Evolutionary conservation across 2,329 filamentous ascomycete genomes (phyloP).

Genomic region (Xylaria digitata): DNA sequence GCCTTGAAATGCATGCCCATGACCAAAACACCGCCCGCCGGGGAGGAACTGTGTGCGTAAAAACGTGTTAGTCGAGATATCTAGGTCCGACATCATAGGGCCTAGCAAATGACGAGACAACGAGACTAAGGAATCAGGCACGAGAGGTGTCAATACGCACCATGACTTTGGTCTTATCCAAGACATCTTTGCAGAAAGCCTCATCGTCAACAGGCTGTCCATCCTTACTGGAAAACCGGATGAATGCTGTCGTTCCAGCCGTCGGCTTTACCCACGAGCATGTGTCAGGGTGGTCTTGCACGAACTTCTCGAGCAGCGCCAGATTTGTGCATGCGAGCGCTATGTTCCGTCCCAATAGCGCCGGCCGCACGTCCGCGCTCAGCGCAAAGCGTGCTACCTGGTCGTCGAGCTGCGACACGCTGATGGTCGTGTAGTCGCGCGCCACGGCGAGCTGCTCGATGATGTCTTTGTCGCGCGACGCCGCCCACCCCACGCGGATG

Average conservation of each 20-base stretch:
- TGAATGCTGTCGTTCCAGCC: slow-evolving; percentile 83
- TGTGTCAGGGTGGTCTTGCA: slow-evolving; percentile 69
- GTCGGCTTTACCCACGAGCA: slow-evolving; percentile 76
- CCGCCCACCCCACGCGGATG: slow-evolving; percentile 85
- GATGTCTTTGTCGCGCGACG: slow-evolving; percentile 70
- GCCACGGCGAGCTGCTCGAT: slow-evolving; percentile 72
- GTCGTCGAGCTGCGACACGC: slow-evolving; percentile 85
- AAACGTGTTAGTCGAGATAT: no score
- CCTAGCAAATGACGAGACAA: no score
- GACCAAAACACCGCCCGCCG: slow-evolving; percentile 78
- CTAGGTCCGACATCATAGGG: no score
- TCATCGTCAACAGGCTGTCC: slow-evolving; percentile 74
- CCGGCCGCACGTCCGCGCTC: slow-evolving; percentile 56
- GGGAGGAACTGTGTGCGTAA: slow-evolving; percentile 71
- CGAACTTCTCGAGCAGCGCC: slow-evolving; percentile 69
- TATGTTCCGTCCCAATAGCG: slow-evolving; percentile 68
- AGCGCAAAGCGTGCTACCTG: slow-evolving; percentile 81
- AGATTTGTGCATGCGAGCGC: slow-evolving; percentile 70
- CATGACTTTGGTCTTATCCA: slow-evolving; percentile 77
- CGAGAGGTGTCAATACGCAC: no score
- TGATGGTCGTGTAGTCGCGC: slow-evolving; percentile 87
- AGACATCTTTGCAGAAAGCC: slow-evolving; percentile 75
- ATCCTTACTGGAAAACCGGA: slow-evolving; percentile 73
- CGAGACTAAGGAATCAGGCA: no score
- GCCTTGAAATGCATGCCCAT: slow-evolving; percentile 66